Conservation (phyloP, 106 monocot species). For the Apostasia ramifera region DNA sequence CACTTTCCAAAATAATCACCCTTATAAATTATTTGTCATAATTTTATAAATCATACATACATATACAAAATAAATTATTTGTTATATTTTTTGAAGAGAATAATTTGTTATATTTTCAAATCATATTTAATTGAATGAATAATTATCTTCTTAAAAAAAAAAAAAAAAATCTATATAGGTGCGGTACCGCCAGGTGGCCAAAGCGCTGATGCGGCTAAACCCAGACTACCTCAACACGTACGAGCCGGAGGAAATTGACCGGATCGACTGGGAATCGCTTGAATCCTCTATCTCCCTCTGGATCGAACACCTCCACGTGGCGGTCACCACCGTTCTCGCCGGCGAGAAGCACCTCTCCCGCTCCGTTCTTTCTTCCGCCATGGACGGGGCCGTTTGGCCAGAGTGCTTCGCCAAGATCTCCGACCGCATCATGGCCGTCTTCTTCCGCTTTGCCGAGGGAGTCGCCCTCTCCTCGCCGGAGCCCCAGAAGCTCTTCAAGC, state of each 20-base stretch:
- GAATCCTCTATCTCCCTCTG: constrained; percentile 41
- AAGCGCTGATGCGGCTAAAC: constrained; percentile 48
- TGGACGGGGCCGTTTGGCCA: constrained; percentile 39
- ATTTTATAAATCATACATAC: no score
- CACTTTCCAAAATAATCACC: no score
- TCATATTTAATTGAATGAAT: no score
- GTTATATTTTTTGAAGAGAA: no score
- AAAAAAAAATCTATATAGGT: constrained; percentile 7
- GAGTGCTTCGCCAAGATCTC: constrained; percentile 53
- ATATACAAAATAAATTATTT: no score
- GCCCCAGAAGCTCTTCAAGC: constrained; percentile 53
- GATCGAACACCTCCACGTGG: constrained; percentile 40
- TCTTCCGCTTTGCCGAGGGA: constrained; percentile 62
- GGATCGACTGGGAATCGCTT: constrained; percentile 38
- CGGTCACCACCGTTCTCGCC: constrained; percentile 23
- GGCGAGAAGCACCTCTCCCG: constrained; percentile 41
- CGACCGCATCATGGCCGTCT: constrained; percentile 48
- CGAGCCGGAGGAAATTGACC: constrained; percentile 46
- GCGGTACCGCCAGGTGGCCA: constrained; percentile 44
- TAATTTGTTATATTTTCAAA: no score
- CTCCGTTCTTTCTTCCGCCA: constrained; percentile 19
- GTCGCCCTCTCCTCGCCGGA: constrained; percentile 38
- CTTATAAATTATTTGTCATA: no score
- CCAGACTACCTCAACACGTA: constrained; percentile 37
- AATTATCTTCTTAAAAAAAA: not conserved